Base-by-base conservation (phyloP, 176 grass and related monocot genomes). In the Oryza nivara region DNA sequence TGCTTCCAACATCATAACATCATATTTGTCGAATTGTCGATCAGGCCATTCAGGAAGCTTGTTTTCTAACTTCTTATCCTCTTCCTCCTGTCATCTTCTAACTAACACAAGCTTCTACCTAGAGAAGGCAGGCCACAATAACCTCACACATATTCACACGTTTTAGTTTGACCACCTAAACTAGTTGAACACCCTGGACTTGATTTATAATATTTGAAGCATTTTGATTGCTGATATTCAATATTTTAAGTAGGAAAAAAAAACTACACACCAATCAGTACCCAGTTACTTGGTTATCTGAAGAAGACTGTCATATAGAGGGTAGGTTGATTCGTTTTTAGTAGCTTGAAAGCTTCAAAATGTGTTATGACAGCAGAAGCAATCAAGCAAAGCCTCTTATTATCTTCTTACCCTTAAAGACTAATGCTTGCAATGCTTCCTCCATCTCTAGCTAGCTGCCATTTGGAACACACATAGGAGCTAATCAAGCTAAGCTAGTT, bases 331-430 rank as follows among this genome's bases (percentile, higher is more conserved):
- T 74, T 48, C 56, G 0, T 51, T 74, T 73, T 86, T 49, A 79
- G 61, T 78, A 48, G 19, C 74, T 45, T 86, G 74, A 85, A 82
- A 82, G 73, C 35, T 13, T 40, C 7, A 68, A 49, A 76, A 11
- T 51, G 25, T 45, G 66, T 45, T 65, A 67, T 36, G 36, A 77
- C 72, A 72, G 66, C 44, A 86, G 78, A 86, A 82, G 83, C 40
- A 8, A 41, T 41, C 40, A 41, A 41, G 40, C 79, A 90, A 90
- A 83, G 74, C 67, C 60, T 82, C 48, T 26, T 44, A 44, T 58
- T n/a, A 58, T 58, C 73, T 67, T 60, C 88, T 86, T 90, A 48
- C 45, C 79, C 73, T 86, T 25, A 48, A 86, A 90, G 68, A 68
- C 67, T 83, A 70, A 47, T 17, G 61, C 87, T 51, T 51, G 34